phyloP scores from a whole-genome alignment of 208 protist genomes.

The Crithidia sp. region DNA sequence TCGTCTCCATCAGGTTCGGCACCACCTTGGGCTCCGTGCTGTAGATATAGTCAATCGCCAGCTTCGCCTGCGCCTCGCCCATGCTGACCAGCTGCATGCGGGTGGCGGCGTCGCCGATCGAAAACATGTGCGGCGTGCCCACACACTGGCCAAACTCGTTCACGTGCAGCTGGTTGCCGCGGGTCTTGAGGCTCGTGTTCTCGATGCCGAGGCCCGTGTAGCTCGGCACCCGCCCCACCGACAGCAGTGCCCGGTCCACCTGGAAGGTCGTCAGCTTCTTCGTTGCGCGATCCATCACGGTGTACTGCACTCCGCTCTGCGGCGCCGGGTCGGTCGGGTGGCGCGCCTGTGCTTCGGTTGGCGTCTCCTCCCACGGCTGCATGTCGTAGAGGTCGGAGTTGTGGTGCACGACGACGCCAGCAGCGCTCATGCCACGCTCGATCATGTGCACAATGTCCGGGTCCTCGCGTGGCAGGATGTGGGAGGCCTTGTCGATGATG shows the following conservation, averaged over 20 bases:
- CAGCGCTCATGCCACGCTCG: constrained; percentile 42
- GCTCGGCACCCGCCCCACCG: constrained; percentile 67
- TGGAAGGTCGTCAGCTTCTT: constrained; percentile 58
- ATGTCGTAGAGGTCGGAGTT: constrained; percentile 78
- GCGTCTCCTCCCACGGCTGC: constrained; percentile 61
- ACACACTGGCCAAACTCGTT: constrained; percentile 59
- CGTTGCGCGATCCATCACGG: constrained; percentile 65
- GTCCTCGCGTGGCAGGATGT: constrained; percentile 78
- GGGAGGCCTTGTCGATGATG: constrained; percentile 69
- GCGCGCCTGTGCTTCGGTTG: constrained; percentile 22
- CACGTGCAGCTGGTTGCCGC: constrained; percentile 49
- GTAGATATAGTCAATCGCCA: constrained; percentile 80
- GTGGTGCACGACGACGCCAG: constrained; percentile 73
- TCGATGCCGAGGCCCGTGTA: constrained; percentile 67
- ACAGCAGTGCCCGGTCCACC: constrained; percentile 77
- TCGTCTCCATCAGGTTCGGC: constrained; percentile 31
- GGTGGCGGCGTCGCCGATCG: constrained; percentile 67
- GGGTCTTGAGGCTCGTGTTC: constrained; percentile 50
- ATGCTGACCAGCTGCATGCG: constrained; percentile 62
- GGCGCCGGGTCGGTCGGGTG: constrained; percentile 22
- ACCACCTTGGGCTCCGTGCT: constrained; percentile 22
- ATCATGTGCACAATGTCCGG: constrained; percentile 59
- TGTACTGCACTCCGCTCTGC: constrained; percentile 74
- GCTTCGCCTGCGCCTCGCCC: constrained; percentile 60
- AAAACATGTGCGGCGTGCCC: constrained; percentile 56